Percentiles rank a stretch among this genome's conserved stretches.
phyloP scores from a whole-genome alignment of 345 rosid genomes.

The Raphanus raphanistrum region DNA sequence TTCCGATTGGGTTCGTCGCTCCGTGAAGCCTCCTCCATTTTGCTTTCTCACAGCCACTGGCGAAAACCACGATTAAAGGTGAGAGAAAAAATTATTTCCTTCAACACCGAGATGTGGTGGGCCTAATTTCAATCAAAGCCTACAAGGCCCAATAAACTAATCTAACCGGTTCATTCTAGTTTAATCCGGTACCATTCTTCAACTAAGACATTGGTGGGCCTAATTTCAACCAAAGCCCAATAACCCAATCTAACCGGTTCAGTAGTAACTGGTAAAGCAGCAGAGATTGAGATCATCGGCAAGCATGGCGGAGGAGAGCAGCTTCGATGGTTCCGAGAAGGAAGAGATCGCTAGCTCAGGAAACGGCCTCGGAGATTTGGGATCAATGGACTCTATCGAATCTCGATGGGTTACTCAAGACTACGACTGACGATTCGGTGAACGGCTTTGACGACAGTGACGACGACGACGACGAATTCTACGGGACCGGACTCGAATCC shows the following conservation, averaged over 20 bases:
- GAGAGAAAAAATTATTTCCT: no score
- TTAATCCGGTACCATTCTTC: no score
- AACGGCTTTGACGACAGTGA: constrained; percentile 52
- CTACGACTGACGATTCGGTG: constrained; percentile 77
- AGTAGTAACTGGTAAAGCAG: constrained; percentile 29
- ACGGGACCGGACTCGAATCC: constrained; percentile 54
- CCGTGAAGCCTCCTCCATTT: constrained; percentile 79
- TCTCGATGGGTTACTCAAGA: constrained; percentile 96
- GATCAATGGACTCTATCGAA: constrained; percentile 76
- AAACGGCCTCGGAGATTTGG: constrained; percentile 40
- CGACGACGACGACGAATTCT: constrained; percentile 34
- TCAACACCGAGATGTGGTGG: neutral
- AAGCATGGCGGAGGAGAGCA: constrained; percentile 59
- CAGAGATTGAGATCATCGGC: constrained; percentile 26
- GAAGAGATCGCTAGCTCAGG: constrained; percentile 50
- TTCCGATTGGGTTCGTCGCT: constrained; percentile 28
- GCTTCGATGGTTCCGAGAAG: constrained; percentile 44
- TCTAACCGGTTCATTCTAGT: neutral
- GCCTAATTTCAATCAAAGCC: neutral
- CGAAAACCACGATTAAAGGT: neutral
- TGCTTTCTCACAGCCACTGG: neutral
- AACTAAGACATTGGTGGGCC: neutral
- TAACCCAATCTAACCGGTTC: constrained; percentile 16
- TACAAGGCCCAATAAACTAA: neutral
- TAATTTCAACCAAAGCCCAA: neutral